Percentiles rank a stretch among this genome's conserved stretches.
These are phyloP conservation scores for Fragaria nilgerrensis DNA, from an alignment of 306 rosid genomes.

Conservation along the genomic window DNA sequence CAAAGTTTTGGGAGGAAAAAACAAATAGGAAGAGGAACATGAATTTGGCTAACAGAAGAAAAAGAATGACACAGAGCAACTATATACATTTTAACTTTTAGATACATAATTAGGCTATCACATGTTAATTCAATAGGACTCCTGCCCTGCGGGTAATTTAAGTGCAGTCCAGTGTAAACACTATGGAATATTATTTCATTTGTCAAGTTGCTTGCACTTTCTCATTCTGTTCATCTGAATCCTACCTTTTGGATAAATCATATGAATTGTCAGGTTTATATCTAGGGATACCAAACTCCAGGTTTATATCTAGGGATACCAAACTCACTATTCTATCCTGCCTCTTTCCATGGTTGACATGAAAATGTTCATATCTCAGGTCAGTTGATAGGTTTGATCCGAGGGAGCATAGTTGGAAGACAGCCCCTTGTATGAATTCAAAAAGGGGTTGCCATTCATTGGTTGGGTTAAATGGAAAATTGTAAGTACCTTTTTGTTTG, in stretches of 20 bases:
- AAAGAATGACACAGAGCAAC: background rate
- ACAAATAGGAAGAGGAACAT: background rate
- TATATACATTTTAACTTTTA: background rate
- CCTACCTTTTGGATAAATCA: background rate
- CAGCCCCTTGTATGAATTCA: conserved; percentile 44
- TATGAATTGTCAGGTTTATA: background rate
- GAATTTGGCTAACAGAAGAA: background rate
- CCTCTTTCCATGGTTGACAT: conserved; percentile 4
- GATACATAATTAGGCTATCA: background rate
- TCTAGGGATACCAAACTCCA: background rate
- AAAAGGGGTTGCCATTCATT: conserved; percentile 47
- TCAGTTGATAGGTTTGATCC: conserved; percentile 84
- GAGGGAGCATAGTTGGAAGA: conserved; percentile 77
- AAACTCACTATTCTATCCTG: background rate
- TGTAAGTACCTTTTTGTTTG: conserved; percentile 41
- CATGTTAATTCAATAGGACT: background rate
- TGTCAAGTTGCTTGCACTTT: background rate
- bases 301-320: background rate
- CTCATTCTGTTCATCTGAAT: background rate
- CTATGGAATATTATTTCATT: background rate
- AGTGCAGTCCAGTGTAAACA: background rate
- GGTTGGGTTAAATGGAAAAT: conserved; percentile 56
- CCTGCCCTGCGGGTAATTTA: background rate
- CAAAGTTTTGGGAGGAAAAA: background rate
- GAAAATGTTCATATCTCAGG: conserved; percentile 35